phyloP scores from a whole-genome alignment of 75 land plant species.

The Pinus albicaulis region DNA sequence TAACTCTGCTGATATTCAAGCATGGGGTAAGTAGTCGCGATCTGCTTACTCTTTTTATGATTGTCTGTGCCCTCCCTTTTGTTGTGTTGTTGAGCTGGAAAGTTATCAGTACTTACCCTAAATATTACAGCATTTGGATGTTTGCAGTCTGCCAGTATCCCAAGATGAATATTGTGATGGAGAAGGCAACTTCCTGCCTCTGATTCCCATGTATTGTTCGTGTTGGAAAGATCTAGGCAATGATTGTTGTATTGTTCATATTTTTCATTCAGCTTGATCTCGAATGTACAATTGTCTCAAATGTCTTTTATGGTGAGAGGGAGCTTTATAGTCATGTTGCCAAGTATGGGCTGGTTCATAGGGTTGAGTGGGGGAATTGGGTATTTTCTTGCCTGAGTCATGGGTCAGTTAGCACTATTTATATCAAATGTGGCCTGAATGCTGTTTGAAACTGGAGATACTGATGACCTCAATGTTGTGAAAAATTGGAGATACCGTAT shows the following conservation, averaged over 20 bases:
- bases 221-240: slow-evolving; percentile 9
- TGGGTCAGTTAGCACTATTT: not conserved
- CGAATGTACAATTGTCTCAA: not conserved
- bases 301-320: not conserved
- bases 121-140: slow-evolving; percentile 12
- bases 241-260: not conserved
- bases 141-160: slow-evolving; percentile 9
- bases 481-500: not conserved
- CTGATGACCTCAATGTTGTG: not conserved
- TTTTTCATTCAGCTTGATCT: slow-evolving; percentile 2
- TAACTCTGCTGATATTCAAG: slow-evolving; percentile 1
- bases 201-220: slow-evolving; percentile 10
- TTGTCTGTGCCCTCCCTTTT: not conserved
- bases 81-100: not conserved
- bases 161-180: slow-evolving; percentile 6
- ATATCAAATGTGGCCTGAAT: not conserved
- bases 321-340: not conserved
- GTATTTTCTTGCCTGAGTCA: not conserved
- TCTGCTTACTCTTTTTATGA: not conserved
- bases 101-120: slow-evolving; percentile 4
- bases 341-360: not conserved
- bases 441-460: not conserved
- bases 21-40: not conserved
- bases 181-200: slow-evolving; percentile 10
- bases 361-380: not conserved